Conservation (phyloP, 345 rosid genomes). For the Boechera divaricarpa region DNA sequence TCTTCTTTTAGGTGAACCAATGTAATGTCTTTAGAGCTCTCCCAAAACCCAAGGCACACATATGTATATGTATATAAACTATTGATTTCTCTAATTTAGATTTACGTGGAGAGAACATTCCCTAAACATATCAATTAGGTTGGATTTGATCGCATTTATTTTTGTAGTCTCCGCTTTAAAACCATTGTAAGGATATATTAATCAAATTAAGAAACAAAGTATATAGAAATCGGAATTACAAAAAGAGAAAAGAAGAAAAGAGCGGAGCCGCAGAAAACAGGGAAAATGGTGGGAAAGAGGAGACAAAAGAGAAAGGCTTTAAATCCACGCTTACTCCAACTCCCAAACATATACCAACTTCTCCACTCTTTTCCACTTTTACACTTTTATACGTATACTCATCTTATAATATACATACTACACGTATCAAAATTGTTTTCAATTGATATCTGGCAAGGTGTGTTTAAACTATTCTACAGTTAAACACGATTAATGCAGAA, state of each 20-base stretch:
- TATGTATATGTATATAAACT: background rate
- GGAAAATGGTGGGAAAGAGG: slow-evolving; percentile 53
- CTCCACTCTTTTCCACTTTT: slow-evolving; percentile 35
- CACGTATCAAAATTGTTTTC: background rate
- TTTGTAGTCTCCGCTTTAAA: background rate
- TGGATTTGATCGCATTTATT: background rate
- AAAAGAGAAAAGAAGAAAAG: slow-evolving; percentile 27
- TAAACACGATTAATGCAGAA: background rate
- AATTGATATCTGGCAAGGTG: background rate
- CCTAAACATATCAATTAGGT: slow-evolving; percentile 18
- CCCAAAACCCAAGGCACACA: slow-evolving; percentile 10
- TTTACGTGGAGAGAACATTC: slow-evolving; percentile 24
- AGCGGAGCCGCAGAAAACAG: slow-evolving; percentile 51
- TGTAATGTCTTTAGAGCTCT: slow-evolving; percentile 6
- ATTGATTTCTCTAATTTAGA: background rate
- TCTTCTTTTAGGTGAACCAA: slow-evolving; percentile 15
- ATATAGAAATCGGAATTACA: slow-evolving; percentile 5
- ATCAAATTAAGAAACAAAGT: slow-evolving; percentile 5
- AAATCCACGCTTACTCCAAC: slow-evolving; percentile 56
- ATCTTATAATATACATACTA: background rate
- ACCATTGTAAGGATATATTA: background rate
- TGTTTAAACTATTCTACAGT: background rate
- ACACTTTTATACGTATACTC: background rate
- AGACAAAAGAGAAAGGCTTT: slow-evolving; percentile 51
- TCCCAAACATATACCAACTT: slow-evolving; percentile 46